A percentile compares a stretch with the other conserved stretches of the same genome.
phyloP scores from a whole-genome alignment of 306 rosid species.

The Dryas drummondii region DNA sequence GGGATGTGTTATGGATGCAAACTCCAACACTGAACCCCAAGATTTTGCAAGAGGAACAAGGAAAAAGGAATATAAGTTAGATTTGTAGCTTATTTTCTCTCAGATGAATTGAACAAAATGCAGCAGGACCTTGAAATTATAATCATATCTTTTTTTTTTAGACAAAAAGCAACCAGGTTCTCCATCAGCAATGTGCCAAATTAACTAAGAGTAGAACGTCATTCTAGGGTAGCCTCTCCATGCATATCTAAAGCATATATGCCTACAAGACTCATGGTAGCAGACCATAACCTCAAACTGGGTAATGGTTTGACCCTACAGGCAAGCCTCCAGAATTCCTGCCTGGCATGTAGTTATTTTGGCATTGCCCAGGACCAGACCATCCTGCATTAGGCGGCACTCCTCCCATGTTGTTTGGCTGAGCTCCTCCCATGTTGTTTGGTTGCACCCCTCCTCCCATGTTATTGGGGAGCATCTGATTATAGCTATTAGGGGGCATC shows the following conservation, averaged over 20 bases:
- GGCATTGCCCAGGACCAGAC: slow-evolving; percentile 33
- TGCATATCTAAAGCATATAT: not conserved
- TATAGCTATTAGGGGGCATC: slow-evolving; percentile 11
- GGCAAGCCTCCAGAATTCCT: slow-evolving; percentile 20
- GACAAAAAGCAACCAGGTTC: not conserved
- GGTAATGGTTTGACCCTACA: slow-evolving; percentile 32
- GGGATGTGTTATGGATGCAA: not conserved
- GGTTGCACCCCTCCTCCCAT: no score
- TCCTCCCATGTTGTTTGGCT: not conserved
- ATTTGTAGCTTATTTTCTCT: not conserved
- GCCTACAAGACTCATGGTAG: slow-evolving; percentile 24
- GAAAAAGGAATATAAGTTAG: not conserved
- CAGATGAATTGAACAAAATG: not conserved
- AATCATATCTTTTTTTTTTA: not conserved
- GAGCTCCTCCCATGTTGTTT: no score
- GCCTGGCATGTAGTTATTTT: slow-evolving; percentile 33
- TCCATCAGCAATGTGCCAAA: not conserved
- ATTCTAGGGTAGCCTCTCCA: not conserved
- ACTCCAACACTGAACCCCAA: not conserved
- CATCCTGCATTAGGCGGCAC: slow-evolving; percentile 43
- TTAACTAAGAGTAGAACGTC: not conserved
- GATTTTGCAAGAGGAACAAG: not conserved
- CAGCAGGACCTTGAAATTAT: not conserved
- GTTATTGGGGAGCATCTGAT: slow-evolving; percentile 25
- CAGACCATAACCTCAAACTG: not conserved